Evolutionary conservation across 2,329 filamentous ascomycete genomes (phyloP), one percentile per base, ranked within the genome.

Genomic region (Arthrobotrys sinensis): DNA sequence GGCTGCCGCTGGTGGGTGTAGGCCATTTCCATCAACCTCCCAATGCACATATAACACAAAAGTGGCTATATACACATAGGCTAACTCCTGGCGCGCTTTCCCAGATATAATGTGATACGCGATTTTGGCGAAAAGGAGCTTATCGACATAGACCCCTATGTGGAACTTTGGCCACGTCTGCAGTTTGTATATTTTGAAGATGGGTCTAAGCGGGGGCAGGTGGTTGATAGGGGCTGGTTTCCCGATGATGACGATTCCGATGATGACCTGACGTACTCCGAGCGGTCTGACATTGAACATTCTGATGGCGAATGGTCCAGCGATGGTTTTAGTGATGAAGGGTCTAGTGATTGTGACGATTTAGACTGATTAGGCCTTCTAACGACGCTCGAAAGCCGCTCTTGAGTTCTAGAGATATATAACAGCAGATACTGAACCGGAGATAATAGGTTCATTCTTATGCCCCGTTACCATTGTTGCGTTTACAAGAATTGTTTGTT

Each of bases 1-100:
- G 66, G 52, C 1, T 60, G 52, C n/a, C 66, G 66, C 14, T 70
- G 66, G 66, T 70, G 66, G 66, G 66, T 70, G 66, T 68, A 53
- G 3, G 63, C 55, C 1, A 52, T n/a, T 11, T 19, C 12, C n/a
- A 3, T 64, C 3, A 8, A 8, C 11, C 5, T 32, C 16, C 10
- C 10, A 10, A 10, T 34, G 21, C 8, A 2, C 16, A 40, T 63
- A 1, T 16, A 2, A 3, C 3, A 7, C n/a, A 34, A 1, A 12
- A 38, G 3, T 57, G 3, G 12, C 6, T 10, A 16, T 34, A 2
- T 28, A 32, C 3, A 4, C 11, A 7, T 38, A n/a, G 16, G 16
- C 52, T 57, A 34, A 57, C 24, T 28, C 3, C n/a, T n/a, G n/a
- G 11, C 10, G 32, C 4, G 3, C 2, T 45, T 32, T 34, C 34